phyloP scores from a whole-genome alignment of 2,329 filamentous ascomycete genomes.

The Cordyceps tenuipes region DNA sequence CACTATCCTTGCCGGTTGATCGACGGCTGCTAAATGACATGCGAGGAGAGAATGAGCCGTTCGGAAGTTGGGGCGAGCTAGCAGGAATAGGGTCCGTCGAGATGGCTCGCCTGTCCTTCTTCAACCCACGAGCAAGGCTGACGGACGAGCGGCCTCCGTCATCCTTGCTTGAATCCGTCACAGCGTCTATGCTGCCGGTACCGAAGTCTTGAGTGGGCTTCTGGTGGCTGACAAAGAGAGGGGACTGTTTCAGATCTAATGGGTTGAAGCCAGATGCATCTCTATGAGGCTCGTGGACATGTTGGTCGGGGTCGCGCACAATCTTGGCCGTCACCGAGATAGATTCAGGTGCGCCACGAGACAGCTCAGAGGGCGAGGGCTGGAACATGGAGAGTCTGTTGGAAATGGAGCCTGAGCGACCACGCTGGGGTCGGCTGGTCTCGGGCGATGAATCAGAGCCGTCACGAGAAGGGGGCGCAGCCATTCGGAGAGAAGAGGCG shows the following conservation, averaged over 20 bases:
- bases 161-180: conserved; percentile 27
- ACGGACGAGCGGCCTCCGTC: conserved; percentile 48
- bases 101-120: conserved; percentile 50
- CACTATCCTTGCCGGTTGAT: conserved; percentile 31
- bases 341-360: conserved; percentile 56
- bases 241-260: conserved; percentile 50
- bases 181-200: conserved; percentile 19
- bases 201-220: conserved; percentile 21
- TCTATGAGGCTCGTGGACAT: conserved; percentile 30
- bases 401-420: conserved; percentile 46
- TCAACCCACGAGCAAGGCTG: conserved; percentile 51
- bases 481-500: conserved; percentile 26
- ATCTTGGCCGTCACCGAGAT: conserved; percentile 86
- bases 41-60: conserved; percentile 44
- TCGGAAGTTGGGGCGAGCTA: conserved; percentile 27
- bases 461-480: conserved; percentile 25
- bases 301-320: conserved; percentile 51
- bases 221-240: conserved; percentile 50
- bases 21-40: conserved; percentile 41
- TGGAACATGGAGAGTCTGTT: conserved; percentile 51
- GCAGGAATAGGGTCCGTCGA: conserved; percentile 37
- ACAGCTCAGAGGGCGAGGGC: conserved; percentile 20
- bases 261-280: conserved; percentile 37
- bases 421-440: conserved; percentile 27
- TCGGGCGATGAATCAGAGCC: conserved; percentile 43